Evolutionary conservation across 2,329 filamentous ascomycete genomes (phyloP), one percentile per base, ranked within the genome.

Genomic region (Diaporthe sp.): DNA sequence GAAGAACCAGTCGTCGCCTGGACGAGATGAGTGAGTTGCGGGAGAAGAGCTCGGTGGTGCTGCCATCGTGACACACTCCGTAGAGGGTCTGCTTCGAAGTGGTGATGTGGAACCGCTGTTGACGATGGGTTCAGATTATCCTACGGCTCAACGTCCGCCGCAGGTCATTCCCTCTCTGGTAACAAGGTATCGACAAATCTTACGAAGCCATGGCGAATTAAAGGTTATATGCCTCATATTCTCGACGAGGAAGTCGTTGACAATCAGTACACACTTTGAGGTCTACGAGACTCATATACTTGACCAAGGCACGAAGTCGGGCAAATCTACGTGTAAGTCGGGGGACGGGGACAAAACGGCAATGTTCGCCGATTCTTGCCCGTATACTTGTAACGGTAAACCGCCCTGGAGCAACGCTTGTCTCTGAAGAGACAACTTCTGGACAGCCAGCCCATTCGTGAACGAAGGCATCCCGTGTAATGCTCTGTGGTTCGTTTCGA

Each of bases 1-100:
- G 47, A 72, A 76, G 47, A 76, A 67, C 75, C 75, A 76, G n/a
- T 67, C 58, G 4, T 74, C 72, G 15, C 44, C 51, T 34, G 67
- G 42, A 3, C 53, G 42, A 13, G 34, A 13, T 5, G 39, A 34
- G 25, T n/a, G 22, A 13, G 44, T 3, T 4, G 65, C 12, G 8
- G 47, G 3, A 7, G 47, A 15, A n/a, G 67, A n/a, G 49, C 20
- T 20, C 2, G 37, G n/a, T 0, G 73, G 34, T 13, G 73, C n/a
- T 51, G 68, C 37, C 73, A 75, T 75, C 31, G 47, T 13, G 49
- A 20, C 9, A 34, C n/a, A 20, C 9, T 34, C 37, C 12, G 37
- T 5, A 39, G 37, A 39, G 4, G 37, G 37, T 39, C 37, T 39
- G 37, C 37, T 12, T 39, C 37, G 37, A 39, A 15, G 20, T 39